Evolutionary conservation across 441 rosid species (phyloP).

Genomic region (Populus hybrid): DNA sequence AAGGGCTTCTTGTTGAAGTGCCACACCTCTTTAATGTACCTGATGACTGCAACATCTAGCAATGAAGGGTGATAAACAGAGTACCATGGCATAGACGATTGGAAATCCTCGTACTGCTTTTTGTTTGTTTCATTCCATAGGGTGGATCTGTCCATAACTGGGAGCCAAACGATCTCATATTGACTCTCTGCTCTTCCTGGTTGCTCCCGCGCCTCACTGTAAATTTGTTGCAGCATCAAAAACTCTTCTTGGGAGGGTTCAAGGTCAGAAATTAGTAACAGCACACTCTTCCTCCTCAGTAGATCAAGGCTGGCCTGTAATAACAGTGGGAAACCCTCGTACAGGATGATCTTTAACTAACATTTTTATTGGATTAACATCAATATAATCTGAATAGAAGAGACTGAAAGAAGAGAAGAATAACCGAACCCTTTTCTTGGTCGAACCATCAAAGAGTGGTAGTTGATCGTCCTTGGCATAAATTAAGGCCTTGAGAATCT

Average conservation of each 20-base stretch:
- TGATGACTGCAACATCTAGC: slow-evolving; percentile 50
- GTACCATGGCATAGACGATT: slow-evolving; percentile 62
- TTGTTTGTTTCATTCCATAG: slow-evolving; percentile 40
- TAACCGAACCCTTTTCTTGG: slow-evolving; percentile 49
- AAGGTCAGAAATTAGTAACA: slow-evolving; percentile 67
- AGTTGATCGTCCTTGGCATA: slow-evolving; percentile 48
- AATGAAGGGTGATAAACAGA: slow-evolving; percentile 50
- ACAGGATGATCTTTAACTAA: neutral
- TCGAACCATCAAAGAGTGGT: slow-evolving; percentile 61
- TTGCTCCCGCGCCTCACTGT: slow-evolving; percentile 47
- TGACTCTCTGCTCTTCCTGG: slow-evolving; percentile 3
- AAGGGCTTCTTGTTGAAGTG: slow-evolving; percentile 63
- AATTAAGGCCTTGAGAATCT: slow-evolving; percentile 56
- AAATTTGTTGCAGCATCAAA: slow-evolving; percentile 55
- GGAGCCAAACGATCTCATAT: slow-evolving; percentile 83
- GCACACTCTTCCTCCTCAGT: slow-evolving; percentile 59
- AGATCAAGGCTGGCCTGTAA: slow-evolving; percentile 62
- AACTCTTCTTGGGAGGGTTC: slow-evolving; percentile 62
- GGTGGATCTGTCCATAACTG: slow-evolving; percentile 41
- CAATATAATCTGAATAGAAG: neutral
- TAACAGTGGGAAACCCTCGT: neutral
- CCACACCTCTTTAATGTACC: slow-evolving; percentile 56
- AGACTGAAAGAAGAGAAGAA: neutral
- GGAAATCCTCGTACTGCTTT: slow-evolving; percentile 43
- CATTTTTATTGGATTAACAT: neutral